Base-by-base conservation (phyloP, 768 basidiomycete species). In the Nidularia pulvinata region DNA sequence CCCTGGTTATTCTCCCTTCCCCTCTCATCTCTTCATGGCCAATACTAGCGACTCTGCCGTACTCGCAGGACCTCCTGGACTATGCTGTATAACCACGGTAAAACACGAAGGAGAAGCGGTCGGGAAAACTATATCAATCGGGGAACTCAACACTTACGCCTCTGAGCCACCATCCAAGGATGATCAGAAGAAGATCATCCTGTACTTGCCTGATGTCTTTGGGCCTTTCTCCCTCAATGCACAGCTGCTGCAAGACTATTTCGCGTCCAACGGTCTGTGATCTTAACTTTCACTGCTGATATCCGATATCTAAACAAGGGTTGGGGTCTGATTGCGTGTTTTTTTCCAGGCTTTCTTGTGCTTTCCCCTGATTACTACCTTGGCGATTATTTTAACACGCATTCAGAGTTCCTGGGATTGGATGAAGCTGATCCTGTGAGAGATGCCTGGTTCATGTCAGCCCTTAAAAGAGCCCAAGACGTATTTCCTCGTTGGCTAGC, bases 221-320 rank as follows among this genome's bases (percentile, higher is more conserved):
- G 80, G 86, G 1, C 80, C 86, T 2, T 76, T 85, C 53, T 84
- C 72, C 59, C 49, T 79, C 55, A 88, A 87, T 63, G 78, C 76
- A 47, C 71, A 84, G 64, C 69, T 86, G 19, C 52, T 88, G 5
- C 83, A 86, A 61, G 85, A 89, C 61, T 88, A 79, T 59, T 85
- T 81, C 55, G 85, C 87, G 1, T 69, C 78, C 6, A 71, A 80
- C 16, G 86, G 86, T 87, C 51, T 1, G 69, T 49, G 32, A 30
- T 32, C 7, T 9, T 14, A 10, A 9, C 6, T 32, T 34, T 54
- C 16, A 6, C 14, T 34, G 10, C 32, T 11, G 33, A 34, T 22
- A 42, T 16, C 11, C 36, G 13, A 33, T 50, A 16, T 53, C 49
- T 39, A 33, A 30, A 4, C 25, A 25, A 25, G 2, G 2, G 4